phyloP scores from a whole-genome alignment of 371 early-diverging fungal species.

The Lichtheimia hyalospora region DNA sequence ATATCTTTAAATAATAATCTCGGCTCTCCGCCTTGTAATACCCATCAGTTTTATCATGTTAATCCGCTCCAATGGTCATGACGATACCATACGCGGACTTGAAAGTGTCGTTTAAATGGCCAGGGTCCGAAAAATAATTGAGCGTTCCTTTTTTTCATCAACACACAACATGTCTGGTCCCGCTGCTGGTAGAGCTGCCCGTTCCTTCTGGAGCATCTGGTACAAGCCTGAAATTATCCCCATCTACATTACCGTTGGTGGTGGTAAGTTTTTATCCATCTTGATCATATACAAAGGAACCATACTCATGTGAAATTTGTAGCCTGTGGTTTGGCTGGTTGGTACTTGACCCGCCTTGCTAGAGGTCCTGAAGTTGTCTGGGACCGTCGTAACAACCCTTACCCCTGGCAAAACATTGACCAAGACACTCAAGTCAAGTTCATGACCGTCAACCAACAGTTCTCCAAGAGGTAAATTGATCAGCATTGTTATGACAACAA shows the following conservation, averaged over 20 bases:
- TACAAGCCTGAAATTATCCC: conserved; percentile 55
- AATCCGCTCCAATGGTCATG: neutral
- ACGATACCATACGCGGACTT: neutral
- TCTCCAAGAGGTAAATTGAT: conserved; percentile 44
- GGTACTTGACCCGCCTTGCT: conserved; percentile 3
- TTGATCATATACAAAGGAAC: conserved; percentile 44
- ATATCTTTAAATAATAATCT: too few relatives aligned
- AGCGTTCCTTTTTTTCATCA: conserved; percentile 18
- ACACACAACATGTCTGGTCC: conserved; percentile 32
- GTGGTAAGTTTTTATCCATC: conserved; percentile 52
- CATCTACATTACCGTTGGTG: conserved; percentile 48
- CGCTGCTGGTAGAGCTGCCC: conserved; percentile 45
- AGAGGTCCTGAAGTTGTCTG: conserved; percentile 57
- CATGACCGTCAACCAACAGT: conserved; percentile 57
- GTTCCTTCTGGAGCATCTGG: conserved; percentile 54
- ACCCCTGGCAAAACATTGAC: conserved; percentile 57
- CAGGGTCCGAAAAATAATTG: conserved; percentile 16
- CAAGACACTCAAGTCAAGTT: conserved; percentile 53
- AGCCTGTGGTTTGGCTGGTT: conserved; percentile 1
- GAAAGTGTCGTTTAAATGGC: conserved; percentile 3
- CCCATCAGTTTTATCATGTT: neutral
- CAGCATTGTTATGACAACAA: neutral
- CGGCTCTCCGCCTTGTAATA: neutral
- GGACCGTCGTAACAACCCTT: conserved; percentile 55
- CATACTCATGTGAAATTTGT: neutral